A percentile compares a stretch with the other conserved stretches of the same genome.
Evolutionary conservation across 1,139 yeast genomes (phyloP).

Genomic region (Geotrichum histeridarum): DNA sequence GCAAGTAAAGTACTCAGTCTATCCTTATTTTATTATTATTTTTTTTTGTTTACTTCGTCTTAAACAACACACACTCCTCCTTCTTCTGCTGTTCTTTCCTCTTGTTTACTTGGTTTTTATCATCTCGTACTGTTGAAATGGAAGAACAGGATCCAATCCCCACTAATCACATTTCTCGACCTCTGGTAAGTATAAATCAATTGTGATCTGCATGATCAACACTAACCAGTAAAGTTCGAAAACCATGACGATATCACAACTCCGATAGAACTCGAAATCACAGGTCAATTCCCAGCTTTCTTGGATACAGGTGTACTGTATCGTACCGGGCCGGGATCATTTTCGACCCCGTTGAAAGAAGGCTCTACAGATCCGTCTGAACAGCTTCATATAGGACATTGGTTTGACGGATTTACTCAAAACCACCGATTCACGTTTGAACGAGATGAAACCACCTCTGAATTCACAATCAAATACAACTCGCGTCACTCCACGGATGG

Average conservation of each 20-base stretch:
- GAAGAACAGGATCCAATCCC: background rate
- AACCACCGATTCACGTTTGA: conserved; percentile 20
- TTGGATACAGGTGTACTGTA: conserved; percentile 10
- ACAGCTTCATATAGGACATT: conserved; percentile 15
- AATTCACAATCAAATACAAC: conserved; percentile 16
- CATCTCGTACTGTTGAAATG: background rate
- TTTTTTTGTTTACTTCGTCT: no score
- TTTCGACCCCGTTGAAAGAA: conserved; percentile 2
- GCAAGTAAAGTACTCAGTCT: no score
- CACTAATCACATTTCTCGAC: background rate
- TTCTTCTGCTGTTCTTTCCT: background rate
- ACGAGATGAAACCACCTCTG: background rate
- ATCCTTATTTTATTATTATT: no score
- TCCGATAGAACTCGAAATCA: background rate
- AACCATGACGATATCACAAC: conserved; percentile 9
- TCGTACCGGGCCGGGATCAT: conserved; percentile 17
- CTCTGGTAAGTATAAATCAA: background rate
- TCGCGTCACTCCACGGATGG: conserved; percentile 21
- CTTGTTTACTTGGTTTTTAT: background rate
- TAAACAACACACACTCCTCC: no score
- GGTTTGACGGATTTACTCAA: conserved; percentile 25
- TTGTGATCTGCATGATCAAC: background rate
- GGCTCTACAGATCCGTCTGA: conserved; percentile 1
- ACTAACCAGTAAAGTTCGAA: background rate
- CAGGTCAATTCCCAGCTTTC: conserved; percentile 11